These are phyloP conservation scores for Schizochytrium sp. DNA, from an alignment of 108 stramenopile species.

Conservation along the genomic window DNA sequence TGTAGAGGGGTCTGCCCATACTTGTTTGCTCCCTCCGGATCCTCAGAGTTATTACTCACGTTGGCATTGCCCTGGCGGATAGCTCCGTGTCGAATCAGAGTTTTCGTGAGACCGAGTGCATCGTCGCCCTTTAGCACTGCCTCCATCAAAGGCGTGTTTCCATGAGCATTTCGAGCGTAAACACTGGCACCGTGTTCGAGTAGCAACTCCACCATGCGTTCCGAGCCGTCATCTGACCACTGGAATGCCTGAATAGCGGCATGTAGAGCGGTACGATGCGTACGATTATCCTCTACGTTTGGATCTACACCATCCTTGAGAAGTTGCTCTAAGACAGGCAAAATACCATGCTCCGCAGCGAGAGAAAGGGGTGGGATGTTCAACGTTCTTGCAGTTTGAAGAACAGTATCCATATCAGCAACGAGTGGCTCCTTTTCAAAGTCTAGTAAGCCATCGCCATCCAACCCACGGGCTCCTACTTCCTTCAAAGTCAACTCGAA, in stretches of 20 bases:
- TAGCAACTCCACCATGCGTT: slow-evolving; percentile 52
- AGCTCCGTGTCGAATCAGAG: slow-evolving; percentile 54
- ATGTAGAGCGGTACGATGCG: slow-evolving; percentile 25
- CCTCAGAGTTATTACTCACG: background rate
- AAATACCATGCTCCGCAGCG: slow-evolving; percentile 1
- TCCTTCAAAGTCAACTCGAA: background rate
- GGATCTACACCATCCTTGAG: background rate
- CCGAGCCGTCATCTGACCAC: slow-evolving; percentile 10
- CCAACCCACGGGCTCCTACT: background rate
- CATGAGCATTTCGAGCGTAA: background rate
- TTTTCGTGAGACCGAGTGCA: slow-evolving; percentile 2
- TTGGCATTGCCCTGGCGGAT: background rate
- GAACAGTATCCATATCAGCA: background rate
- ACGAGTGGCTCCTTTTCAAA: background rate
- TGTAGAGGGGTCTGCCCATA: slow-evolving; percentile 37
- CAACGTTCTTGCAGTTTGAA: background rate
- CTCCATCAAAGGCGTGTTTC: slow-evolving; percentile 50
- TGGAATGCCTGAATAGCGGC: slow-evolving; percentile 20
- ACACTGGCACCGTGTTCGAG: slow-evolving; percentile 21
- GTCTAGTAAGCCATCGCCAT: background rate
- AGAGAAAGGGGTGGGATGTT: slow-evolving; percentile 38
- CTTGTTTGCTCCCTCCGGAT: background rate
- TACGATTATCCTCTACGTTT: slow-evolving; percentile 22
- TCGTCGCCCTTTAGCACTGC: slow-evolving; percentile 22
- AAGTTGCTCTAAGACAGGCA: slow-evolving; percentile 5